A percentile compares a stretch with the other conserved stretches of the same genome.
Evolutionary conservation across 495 filamentous ascomycete genomes (phyloP).

Genomic region (Neurospora sp.): DNA sequence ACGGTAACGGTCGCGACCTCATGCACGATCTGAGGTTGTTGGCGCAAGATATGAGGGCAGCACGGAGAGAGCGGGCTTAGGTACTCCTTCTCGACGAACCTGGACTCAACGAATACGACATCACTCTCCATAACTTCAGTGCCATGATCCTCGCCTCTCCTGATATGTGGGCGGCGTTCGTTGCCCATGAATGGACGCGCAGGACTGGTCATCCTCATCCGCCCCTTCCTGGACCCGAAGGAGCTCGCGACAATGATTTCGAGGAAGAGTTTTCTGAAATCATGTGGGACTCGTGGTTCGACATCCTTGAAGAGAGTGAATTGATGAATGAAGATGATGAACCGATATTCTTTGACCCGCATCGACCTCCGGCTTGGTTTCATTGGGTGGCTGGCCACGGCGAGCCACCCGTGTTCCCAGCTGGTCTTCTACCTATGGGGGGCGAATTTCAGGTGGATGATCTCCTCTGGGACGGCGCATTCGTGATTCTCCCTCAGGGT

Average conservation of each 20-base stretch:
- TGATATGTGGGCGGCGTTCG: background rate
- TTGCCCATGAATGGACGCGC: background rate
- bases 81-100: background rate
- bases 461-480: background rate
- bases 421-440: background rate
- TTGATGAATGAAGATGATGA: background rate
- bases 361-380: background rate
- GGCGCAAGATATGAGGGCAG: background rate
- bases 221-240: background rate
- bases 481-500: background rate
- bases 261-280: background rate
- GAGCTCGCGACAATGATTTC: background rate
- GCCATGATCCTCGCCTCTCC: background rate
- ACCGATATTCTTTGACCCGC: background rate
- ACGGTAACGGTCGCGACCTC: background rate
- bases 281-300: background rate
- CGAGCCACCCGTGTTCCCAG: background rate
- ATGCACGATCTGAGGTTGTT: background rate
- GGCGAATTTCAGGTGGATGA: background rate
- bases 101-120: background rate
- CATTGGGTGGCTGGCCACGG: background rate
- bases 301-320: background rate
- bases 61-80: background rate
- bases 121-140: background rate
- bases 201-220: background rate